Evolutionary conservation across 2,329 filamentous ascomycete species (phyloP).

Genomic region (Cladosporium sp.): DNA sequence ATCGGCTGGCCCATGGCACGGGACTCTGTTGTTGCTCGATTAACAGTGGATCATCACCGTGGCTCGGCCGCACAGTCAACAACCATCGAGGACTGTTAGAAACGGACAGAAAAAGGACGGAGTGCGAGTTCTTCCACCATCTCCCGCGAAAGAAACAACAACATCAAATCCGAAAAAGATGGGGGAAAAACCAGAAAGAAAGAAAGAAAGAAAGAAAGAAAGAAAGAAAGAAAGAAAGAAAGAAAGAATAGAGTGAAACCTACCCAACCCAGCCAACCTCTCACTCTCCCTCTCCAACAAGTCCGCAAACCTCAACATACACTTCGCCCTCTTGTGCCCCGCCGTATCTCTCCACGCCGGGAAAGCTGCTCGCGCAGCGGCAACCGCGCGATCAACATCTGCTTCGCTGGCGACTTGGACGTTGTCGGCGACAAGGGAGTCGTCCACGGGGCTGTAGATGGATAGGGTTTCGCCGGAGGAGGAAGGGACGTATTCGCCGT

Average conservation of each 20-base stretch:
- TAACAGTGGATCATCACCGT: not conserved
- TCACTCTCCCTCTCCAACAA: conserved; percentile 40
- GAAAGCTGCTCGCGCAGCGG: conserved; percentile 65
- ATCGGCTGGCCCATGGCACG: conserved; percentile 56
- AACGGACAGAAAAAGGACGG: not conserved
- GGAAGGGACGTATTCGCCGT: conserved; percentile 30
- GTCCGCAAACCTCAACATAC: conserved; percentile 65
- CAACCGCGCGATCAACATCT: conserved; percentile 57
- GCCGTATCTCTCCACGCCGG: conserved; percentile 64
- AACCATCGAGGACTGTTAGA: not conserved
- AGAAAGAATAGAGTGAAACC: conserved; percentile 42
- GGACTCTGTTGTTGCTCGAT: conserved; percentile 50
- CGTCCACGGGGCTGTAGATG: conserved; percentile 53
- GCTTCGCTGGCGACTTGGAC: conserved; percentile 52
- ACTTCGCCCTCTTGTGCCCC: conserved; percentile 62
- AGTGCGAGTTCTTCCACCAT: not conserved
- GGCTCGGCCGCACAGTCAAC: not conserved
- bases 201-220: not conserved
- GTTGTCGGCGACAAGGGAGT: conserved; percentile 51
- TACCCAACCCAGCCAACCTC: conserved; percentile 54
- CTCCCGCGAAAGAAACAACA: no score
- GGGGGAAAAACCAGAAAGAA: conserved; percentile 31
- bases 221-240: conserved; percentile 26
- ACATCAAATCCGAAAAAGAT: not conserved
- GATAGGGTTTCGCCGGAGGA: conserved; percentile 46